Conservation (phyloP, 768 basidiomycete species). For the Tulasnella sp. region DNA sequence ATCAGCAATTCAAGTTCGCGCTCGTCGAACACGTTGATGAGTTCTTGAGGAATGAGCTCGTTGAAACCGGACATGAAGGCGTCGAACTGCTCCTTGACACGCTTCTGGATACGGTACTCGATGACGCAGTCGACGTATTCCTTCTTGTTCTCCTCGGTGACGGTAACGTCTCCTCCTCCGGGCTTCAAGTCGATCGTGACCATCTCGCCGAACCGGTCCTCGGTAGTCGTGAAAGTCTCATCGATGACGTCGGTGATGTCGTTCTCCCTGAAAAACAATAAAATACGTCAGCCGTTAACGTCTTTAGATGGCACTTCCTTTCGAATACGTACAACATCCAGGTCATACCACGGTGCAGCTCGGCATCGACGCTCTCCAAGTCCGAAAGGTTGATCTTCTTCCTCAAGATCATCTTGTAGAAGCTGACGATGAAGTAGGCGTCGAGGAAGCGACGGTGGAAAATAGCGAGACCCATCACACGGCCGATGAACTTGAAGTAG, state of each 20-base stretch:
- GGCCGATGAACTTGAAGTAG: slow-evolving; percentile 99
- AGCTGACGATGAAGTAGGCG: slow-evolving; percentile 98
- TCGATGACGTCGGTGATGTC: slow-evolving; percentile 98
- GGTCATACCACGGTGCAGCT: slow-evolving; percentile 88
- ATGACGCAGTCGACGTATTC: slow-evolving; percentile 94
- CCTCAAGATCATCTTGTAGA: slow-evolving; percentile 99
- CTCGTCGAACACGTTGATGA: slow-evolving; percentile 98
- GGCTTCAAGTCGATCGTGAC: slow-evolving; percentile 93
- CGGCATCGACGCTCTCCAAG: slow-evolving; percentile 94
- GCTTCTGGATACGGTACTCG: slow-evolving; percentile 94
- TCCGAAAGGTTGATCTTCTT: slow-evolving; percentile 95
- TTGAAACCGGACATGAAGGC: slow-evolving; percentile 99
- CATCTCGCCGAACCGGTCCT: slow-evolving; percentile 98
- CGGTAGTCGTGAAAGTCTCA: slow-evolving; percentile 94
- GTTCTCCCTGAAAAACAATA: slow-evolving; percentile 65
- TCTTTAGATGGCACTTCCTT: neutral
- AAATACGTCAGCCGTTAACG: neutral
- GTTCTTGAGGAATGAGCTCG: slow-evolving; percentile 95
- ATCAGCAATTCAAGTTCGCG: slow-evolving; percentile 95
- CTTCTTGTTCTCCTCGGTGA: slow-evolving; percentile 98
- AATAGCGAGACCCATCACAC: slow-evolving; percentile 91
- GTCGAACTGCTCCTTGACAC: slow-evolving; percentile 97
- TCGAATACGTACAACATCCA: slow-evolving; percentile 87
- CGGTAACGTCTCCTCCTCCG: slow-evolving; percentile 77
- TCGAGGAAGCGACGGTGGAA: slow-evolving; percentile 99